phyloP scores from a whole-genome alignment of 2,329 filamentous ascomycete genomes.

The Xylariaceae sp. region DNA sequence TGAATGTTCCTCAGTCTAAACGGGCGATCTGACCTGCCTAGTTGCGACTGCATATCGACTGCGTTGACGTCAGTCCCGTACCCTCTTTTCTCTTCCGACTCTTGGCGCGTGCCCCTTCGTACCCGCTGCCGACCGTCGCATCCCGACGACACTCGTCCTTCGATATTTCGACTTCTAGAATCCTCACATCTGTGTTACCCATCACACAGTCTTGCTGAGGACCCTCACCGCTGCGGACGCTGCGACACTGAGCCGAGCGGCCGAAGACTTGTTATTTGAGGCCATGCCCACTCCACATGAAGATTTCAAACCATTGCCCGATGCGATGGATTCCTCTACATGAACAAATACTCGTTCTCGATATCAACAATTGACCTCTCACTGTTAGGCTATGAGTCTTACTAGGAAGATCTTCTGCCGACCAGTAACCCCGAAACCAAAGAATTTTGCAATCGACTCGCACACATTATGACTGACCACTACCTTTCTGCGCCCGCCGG shows the following conservation, averaged over 20 bases:
- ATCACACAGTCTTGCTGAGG: constrained; percentile 7
- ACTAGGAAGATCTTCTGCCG: constrained; percentile 13
- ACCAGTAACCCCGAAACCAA: constrained; percentile 19
- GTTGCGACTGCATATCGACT: not conserved
- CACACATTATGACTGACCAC: constrained; percentile 32
- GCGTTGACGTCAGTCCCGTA: not conserved
- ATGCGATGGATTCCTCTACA: constrained; percentile 27
- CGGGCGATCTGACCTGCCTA: not conserved
- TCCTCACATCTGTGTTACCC: constrained; percentile 16
- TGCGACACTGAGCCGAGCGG: constrained; percentile 8
- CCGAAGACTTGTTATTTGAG: constrained; percentile 14
- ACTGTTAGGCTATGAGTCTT: constrained; percentile 20
- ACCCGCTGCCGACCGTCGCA: constrained; percentile 18
- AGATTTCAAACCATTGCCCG: constrained; percentile 15
- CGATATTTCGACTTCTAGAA: constrained; percentile 20
- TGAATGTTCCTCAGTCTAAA: not conserved
- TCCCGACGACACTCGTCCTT: constrained; percentile 21
- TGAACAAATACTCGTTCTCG: constrained; percentile 14
- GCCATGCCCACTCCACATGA: constrained; percentile 25
- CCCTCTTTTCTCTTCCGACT: not conserved
- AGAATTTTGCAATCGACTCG: constrained; percentile 23
- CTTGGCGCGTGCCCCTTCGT: not conserved
- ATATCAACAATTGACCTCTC: constrained; percentile 19
- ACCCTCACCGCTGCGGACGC: constrained; percentile 11
- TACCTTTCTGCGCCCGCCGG: constrained; percentile 32